Evolutionary conservation across 768 basidiomycete genomes (phyloP).

Genomic region (Thelephora ganbajun): DNA sequence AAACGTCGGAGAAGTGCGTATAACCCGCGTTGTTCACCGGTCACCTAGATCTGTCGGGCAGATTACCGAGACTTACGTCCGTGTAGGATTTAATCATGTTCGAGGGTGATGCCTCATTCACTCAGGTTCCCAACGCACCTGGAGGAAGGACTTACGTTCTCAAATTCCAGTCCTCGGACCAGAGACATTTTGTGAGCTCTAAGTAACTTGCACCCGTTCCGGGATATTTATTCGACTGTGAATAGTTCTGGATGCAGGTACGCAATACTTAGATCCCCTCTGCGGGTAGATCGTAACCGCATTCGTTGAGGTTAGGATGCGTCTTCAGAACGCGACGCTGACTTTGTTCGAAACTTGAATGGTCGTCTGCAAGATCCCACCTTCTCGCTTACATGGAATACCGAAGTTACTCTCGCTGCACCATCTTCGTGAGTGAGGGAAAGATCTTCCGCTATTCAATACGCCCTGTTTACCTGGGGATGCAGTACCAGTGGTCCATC

Average conservation of each 20-base stretch:
- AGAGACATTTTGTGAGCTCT: slow-evolving; percentile 70
- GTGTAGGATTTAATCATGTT: slow-evolving; percentile 75
- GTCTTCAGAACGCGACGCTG: slow-evolving; percentile 49
- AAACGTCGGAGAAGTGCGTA: slow-evolving; percentile 43
- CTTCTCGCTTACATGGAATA: slow-evolving; percentile 44
- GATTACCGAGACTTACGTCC: neutral
- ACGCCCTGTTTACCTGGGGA: too few relatives aligned
- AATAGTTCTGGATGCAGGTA: slow-evolving; percentile 84
- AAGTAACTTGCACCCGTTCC: neutral
- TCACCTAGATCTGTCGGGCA: slow-evolving; percentile 1
- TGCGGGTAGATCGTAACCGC: neutral
- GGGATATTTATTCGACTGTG: slow-evolving; percentile 1
- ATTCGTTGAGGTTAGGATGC: slow-evolving; percentile 35
- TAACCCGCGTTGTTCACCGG: neutral
- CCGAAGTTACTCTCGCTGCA: slow-evolving; percentile 1
- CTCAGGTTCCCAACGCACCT: slow-evolving; percentile 51
- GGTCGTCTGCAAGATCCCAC: slow-evolving; percentile 54
- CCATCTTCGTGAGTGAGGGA: neutral
- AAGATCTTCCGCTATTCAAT: slow-evolving; percentile 27
- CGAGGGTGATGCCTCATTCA: slow-evolving; percentile 73
- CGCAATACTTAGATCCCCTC: neutral
- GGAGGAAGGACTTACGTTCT: slow-evolving; percentile 73
- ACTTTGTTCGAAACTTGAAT: slow-evolving; percentile 64
- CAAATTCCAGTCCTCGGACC: slow-evolving; percentile 83
- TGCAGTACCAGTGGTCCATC: slow-evolving; percentile 2